These are phyloP conservation scores for Colletotrichum sp. DNA, from an alignment of 2,329 filamentous ascomycete species.

Conservation along the genomic window DNA sequence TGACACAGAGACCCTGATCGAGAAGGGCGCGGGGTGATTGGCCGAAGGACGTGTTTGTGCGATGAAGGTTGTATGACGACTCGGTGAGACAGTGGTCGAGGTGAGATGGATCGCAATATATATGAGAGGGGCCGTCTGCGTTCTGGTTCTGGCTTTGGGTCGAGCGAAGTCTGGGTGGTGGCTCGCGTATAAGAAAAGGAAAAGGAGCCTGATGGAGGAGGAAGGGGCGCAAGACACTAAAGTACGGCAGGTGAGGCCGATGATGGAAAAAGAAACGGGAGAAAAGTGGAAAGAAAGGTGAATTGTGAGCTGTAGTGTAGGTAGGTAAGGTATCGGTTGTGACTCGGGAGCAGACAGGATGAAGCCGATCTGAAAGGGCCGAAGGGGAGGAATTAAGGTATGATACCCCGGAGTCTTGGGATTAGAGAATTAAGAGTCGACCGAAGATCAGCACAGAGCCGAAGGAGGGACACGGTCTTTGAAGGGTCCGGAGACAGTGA, in stretches of 20 bases:
- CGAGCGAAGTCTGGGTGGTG: not conserved
- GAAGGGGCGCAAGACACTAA: not conserved
- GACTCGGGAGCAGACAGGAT: not conserved
- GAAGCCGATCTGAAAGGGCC: not conserved
- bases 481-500: slow-evolving; percentile 10
- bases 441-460: slow-evolving; percentile 16
- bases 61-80: slow-evolving; percentile 5
- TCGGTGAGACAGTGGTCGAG: slow-evolving; percentile 1
- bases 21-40: not conserved
- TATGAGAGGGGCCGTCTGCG: not conserved
- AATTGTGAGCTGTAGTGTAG: not conserved
- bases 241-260: not conserved
- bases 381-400: not conserved
- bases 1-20: slow-evolving; percentile 4
- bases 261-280: not conserved
- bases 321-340: not conserved
- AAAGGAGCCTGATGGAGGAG: not conserved
- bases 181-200: not conserved
- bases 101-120: slow-evolving; percentile 11
- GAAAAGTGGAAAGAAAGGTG: not conserved
- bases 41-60: not conserved
- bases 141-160: not conserved
- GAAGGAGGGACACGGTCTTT: not conserved
- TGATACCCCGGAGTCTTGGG: not conserved
- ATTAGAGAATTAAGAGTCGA: slow-evolving; percentile 2